Percentiles rank a stretch among this genome's conserved stretches.
These are phyloP conservation scores for Coniella vitis DNA, from an alignment of 2,329 filamentous ascomycete genomes.

Conservation along the genomic window DNA sequence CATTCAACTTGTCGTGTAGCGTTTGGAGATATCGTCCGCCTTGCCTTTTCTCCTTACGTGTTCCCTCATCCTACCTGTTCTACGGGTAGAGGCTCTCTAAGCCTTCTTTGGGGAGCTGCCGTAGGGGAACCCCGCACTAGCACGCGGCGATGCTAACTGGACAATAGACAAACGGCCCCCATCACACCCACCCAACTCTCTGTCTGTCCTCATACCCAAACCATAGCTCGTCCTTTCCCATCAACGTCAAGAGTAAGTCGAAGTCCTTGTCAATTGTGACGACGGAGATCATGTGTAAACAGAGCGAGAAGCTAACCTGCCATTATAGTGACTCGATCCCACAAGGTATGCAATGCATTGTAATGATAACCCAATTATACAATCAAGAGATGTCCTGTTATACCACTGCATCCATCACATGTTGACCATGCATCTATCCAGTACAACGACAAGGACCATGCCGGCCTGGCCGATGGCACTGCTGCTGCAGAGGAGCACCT, in stretches of 20 bases:
- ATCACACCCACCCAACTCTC: too few species aligned
- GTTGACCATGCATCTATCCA: neutral
- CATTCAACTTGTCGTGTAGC: too few species aligned
- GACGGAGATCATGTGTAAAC: too few species aligned
- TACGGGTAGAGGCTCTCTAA: neutral
- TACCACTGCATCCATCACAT: too few species aligned
- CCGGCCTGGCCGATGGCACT: constrained; percentile 67
- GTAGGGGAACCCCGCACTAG: too few species aligned
- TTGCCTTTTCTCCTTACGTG: too few species aligned
- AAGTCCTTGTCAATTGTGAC: neutral
- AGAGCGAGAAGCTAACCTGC: neutral
- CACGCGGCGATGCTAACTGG: neutral
- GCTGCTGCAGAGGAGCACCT: constrained; percentile 64
- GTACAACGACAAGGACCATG: constrained; percentile 81
- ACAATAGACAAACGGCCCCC: neutral
- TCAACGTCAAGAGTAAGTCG: constrained; percentile 3
- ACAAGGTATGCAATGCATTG: constrained; percentile 66
- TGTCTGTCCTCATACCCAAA: neutral
- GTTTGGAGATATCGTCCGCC: too few species aligned
- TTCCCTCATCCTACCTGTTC: too few species aligned
- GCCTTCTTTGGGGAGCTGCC: too few species aligned
- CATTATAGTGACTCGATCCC: constrained; percentile 83
- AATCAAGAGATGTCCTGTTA: too few species aligned
- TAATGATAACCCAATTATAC: too few species aligned
- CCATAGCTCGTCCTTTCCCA: neutral